Evolutionary conservation across 2,329 filamentous ascomycete species (phyloP), one percentile per base, ranked within the genome.

Genomic region (Talaromyces sp.): DNA sequence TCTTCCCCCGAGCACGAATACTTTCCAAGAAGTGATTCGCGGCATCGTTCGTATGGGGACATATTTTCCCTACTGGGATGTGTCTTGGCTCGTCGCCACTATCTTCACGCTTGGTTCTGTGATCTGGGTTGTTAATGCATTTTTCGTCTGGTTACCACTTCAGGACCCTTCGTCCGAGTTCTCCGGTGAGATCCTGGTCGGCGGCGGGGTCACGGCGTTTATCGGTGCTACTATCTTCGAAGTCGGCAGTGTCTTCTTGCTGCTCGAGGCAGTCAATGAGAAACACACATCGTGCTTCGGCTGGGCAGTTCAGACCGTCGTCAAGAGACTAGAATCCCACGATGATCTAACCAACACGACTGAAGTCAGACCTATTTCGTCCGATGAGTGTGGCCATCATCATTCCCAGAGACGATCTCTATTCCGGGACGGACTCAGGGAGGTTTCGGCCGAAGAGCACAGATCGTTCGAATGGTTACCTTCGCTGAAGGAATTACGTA

Each of bases 211-310:
- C 23, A 85, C 83, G 0, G 86, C 85, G 0, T 85, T 88, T 67
- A 80, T 90, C n/a, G 88, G 88, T 3, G 86, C 86, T 0, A 88
- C 85, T 0, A 75, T 90, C 6, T 90, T 91, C 70, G 86, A 88
- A 67, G 60, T 87, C 3, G 87, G 87, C 0, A 86, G 84, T 39
- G 69, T 89, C 1, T 72, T 90, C 1, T 77, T 90, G 28, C 79
- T 90, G 73, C 75, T 88, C 1, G 88, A 90, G 72, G 87, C 87
- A 3, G 79, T 89, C n/a, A 90, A 90, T 70, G 85, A 86, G 68
- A 85, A 88, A 67, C 78, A 82, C 12, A 76, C 82, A 0, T 85
- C 83, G 12, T 90, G 87, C 71, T 90, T 90, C 70, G 87, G 88
- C 3, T 90, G 86, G 86, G 87, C 87, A 0, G 67, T 90, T 1